Conservation (phyloP, 495 filamentous ascomycete genomes). For the Eremomyces bilateralis region DNA sequence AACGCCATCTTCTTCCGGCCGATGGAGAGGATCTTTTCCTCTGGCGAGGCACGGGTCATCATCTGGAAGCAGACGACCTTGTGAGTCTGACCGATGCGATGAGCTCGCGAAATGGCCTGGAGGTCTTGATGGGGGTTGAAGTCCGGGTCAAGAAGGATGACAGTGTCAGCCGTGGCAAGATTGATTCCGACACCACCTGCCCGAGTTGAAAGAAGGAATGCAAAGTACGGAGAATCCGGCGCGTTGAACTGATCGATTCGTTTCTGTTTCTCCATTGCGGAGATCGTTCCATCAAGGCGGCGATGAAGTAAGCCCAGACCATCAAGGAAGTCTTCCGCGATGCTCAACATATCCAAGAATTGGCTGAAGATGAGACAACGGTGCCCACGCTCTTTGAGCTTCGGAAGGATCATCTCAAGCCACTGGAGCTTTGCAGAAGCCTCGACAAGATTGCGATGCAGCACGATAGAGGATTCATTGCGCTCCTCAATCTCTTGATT, state of each 20-base stretch:
- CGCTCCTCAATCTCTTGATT: slow-evolving; percentile 72
- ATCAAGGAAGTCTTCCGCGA: slow-evolving; percentile 76
- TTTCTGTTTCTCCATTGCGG: slow-evolving; percentile 69
- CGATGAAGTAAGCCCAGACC: slow-evolving; percentile 46
- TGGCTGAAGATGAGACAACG: slow-evolving; percentile 92
- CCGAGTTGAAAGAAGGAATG: slow-evolving; percentile 79
- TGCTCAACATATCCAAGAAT: slow-evolving; percentile 70
- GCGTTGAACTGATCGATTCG: slow-evolving; percentile 87
- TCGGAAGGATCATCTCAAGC: slow-evolving; percentile 75
- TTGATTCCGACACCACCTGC: slow-evolving; percentile 97
- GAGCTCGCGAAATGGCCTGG: slow-evolving; percentile 80
- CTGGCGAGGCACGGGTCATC: slow-evolving; percentile 66
- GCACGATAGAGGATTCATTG: slow-evolving; percentile 24
- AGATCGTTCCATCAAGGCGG: slow-evolving; percentile 69
- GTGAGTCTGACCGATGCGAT: slow-evolving; percentile 88
- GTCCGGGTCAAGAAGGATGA: slow-evolving; percentile 95
- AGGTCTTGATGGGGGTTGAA: slow-evolving; percentile 98
- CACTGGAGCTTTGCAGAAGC: slow-evolving; percentile 79
- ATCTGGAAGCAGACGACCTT: slow-evolving; percentile 90
- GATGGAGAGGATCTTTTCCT: slow-evolving; percentile 93
- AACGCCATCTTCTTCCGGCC: slow-evolving; percentile 88
- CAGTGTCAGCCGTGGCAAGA: slow-evolving; percentile 87
- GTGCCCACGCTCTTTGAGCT: slow-evolving; percentile 71
- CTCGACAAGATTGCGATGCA: slow-evolving; percentile 65
- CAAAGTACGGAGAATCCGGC: slow-evolving; percentile 59